These are phyloP conservation scores for Moricandia arvensis DNA, from an alignment of 345 rosid species.

Conservation along the genomic window DNA sequence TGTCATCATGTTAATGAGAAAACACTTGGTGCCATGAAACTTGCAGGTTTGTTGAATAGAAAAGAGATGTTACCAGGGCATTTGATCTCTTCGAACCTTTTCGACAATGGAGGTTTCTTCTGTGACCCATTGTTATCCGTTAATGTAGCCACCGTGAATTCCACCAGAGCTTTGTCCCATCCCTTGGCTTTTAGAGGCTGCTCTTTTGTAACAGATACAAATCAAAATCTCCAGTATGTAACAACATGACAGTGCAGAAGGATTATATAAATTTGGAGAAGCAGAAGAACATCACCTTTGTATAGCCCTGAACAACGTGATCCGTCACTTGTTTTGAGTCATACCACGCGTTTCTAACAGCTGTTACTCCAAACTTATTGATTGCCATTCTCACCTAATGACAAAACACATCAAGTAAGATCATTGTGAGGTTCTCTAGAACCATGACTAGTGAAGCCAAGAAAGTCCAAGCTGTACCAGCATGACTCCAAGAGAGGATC, in stretches of 20 bases:
- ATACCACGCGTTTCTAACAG: conserved; percentile 71
- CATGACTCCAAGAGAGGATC: conserved; percentile 60
- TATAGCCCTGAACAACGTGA: conserved; percentile 64
- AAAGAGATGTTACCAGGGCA: conserved; percentile 57
- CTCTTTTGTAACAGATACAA: background rate
- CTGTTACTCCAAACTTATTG: conserved; percentile 68
- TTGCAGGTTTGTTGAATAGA: background rate
- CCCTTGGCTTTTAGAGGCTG: conserved; percentile 74
- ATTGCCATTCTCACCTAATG: conserved; percentile 66
- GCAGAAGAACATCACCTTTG: conserved; percentile 51
- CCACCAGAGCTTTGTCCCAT: conserved; percentile 82
- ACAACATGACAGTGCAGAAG: background rate
- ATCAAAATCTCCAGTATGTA: background rate
- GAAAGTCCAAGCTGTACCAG: conserved; percentile 47
- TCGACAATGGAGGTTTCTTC: conserved; percentile 46
- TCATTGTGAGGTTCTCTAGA: conserved; percentile 14
- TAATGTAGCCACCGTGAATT: conserved; percentile 65
- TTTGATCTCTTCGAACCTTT: conserved; percentile 61
- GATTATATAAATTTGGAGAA: background rate
- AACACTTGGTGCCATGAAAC: background rate
- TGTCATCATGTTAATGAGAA: background rate
- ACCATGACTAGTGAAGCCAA: conserved; percentile 2
- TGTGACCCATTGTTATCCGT: conserved; percentile 40
- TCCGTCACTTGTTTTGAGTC: conserved; percentile 56
- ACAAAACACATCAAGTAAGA: conserved; percentile 9